A percentile compares a stretch with the other conserved stretches of the same genome.
phyloP scores from a whole-genome alignment of 1,139 yeast genomes.

The Suhomyces anneliseae region DNA sequence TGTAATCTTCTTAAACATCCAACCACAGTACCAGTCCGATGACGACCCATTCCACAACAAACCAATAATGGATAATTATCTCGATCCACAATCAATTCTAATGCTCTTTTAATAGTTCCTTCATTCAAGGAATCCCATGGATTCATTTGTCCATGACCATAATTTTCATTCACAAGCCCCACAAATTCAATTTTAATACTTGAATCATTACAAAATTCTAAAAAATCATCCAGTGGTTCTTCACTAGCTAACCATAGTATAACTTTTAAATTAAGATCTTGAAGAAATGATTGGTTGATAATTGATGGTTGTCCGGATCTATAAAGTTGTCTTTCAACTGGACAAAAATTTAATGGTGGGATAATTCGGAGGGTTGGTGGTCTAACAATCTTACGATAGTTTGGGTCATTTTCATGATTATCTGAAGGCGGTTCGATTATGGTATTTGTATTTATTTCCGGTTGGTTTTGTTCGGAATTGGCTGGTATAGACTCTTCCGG shows the following conservation, averaged over 20 bases:
- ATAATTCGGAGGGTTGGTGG: constrained; percentile 70
- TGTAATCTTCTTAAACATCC: constrained; percentile 90
- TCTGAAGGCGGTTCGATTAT: not conserved
- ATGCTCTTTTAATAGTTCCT: constrained; percentile 72
- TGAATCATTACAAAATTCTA: constrained; percentile 75
- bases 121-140: constrained; percentile 98
- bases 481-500: not conserved
- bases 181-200: constrained; percentile 64
- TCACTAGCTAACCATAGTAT: constrained; percentile 94
- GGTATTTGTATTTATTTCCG: not conserved
- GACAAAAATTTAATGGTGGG: constrained; percentile 93
- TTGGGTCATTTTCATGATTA: not conserved
- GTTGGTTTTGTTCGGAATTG: not conserved
- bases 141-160: constrained; percentile 31
- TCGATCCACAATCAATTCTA: constrained; percentile 69
- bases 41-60: constrained; percentile 98
- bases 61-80: constrained; percentile 82
- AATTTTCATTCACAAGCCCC: constrained; percentile 61
- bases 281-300: constrained; percentile 81
- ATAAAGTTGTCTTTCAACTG: constrained; percentile 84
- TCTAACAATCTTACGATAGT: constrained; percentile 13
- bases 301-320: constrained; percentile 97
- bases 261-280: constrained; percentile 71
- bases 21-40: constrained; percentile 91
- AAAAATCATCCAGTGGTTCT: constrained; percentile 86